These are phyloP conservation scores for Xylaria polymorpha DNA, from an alignment of 2,329 filamentous ascomycete species.

Conservation along the genomic window DNA sequence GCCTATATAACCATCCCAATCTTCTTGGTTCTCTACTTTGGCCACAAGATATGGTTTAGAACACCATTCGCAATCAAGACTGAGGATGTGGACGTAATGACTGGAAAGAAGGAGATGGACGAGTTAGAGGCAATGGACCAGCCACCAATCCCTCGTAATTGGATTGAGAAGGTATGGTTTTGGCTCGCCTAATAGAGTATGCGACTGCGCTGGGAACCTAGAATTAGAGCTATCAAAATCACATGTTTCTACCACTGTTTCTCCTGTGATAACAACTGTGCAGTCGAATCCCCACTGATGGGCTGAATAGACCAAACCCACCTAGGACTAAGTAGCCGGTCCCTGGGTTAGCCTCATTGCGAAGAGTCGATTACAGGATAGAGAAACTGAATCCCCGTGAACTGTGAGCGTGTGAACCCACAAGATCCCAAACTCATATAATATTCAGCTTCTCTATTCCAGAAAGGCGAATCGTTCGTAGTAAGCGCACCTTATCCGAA, in stretches of 20 bases:
- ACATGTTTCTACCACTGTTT: background rate
- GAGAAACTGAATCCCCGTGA: background rate
- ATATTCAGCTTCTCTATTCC: too few species aligned
- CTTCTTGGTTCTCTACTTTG: slow-evolving; percentile 70
- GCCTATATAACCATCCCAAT: slow-evolving; percentile 72
- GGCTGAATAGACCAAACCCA: too few species aligned
- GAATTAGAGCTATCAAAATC: background rate
- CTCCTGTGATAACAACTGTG: background rate
- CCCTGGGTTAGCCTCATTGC: background rate
- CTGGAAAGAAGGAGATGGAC: slow-evolving; percentile 72
- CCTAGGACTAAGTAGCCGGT: background rate
- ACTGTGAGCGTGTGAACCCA: background rate
- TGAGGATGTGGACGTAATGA: slow-evolving; percentile 65
- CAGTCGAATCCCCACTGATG: background rate
- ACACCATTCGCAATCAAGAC: slow-evolving; percentile 58
- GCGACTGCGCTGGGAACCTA: background rate
- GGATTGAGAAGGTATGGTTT: slow-evolving; percentile 64
- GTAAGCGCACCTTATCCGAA: background rate
- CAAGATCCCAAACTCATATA: too few species aligned
- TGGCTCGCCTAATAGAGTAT: slow-evolving; percentile 60
- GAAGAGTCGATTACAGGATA: background rate
- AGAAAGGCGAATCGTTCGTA: background rate
- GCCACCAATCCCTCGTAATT: slow-evolving; percentile 62
- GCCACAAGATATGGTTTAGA: slow-evolving; percentile 66
- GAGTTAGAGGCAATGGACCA: slow-evolving; percentile 63